These are phyloP conservation scores for Juncus effusus DNA, from an alignment of 176 grass and related monocot species.

Conservation along the genomic window DNA sequence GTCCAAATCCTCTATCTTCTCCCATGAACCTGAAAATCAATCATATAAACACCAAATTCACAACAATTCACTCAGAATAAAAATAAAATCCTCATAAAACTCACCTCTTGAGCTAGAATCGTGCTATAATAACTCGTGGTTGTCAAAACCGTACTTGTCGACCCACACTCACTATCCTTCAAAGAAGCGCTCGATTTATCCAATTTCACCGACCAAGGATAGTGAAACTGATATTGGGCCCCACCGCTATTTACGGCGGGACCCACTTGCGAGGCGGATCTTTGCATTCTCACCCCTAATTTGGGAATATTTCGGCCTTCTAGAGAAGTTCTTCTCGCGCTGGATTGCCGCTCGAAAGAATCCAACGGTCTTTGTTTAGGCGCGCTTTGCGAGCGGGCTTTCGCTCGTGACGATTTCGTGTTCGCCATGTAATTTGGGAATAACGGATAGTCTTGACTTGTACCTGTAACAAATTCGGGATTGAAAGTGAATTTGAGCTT, in stretches of 20 bases:
- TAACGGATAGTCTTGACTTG: slow-evolving; percentile 37
- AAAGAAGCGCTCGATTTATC: slow-evolving; percentile 54
- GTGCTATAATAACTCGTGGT: slow-evolving; percentile 49
- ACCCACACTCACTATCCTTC: slow-evolving; percentile 57
- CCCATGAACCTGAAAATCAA: slow-evolving; percentile 20
- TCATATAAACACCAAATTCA: background rate
- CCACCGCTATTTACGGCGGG: background rate
- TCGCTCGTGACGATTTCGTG: slow-evolving; percentile 71
- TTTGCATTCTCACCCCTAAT: slow-evolving; percentile 29
- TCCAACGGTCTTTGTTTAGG: slow-evolving; percentile 45
- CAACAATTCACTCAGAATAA: background rate
- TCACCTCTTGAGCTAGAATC: slow-evolving; percentile 31
- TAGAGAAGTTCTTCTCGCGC: slow-evolving; percentile 40
- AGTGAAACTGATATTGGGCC: slow-evolving; percentile 23
- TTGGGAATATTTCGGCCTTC: slow-evolving; percentile 50
- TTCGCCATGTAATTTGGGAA: slow-evolving; percentile 67
- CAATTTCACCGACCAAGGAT: slow-evolving; percentile 57
- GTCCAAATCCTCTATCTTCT: slow-evolving; percentile 5
- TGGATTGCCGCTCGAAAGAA: slow-evolving; percentile 43
- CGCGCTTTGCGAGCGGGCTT: slow-evolving; percentile 66
- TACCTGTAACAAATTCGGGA: slow-evolving; percentile 10
- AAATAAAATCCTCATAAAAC: background rate
- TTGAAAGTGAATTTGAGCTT: background rate
- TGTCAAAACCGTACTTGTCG: slow-evolving; percentile 67
- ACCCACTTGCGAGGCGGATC: slow-evolving; percentile 42